A percentile compares a stretch with the other conserved stretches of the same genome.
Conservation (phyloP, 2,329 filamentous ascomycete species). For the Clarireedia sp. region DNA sequence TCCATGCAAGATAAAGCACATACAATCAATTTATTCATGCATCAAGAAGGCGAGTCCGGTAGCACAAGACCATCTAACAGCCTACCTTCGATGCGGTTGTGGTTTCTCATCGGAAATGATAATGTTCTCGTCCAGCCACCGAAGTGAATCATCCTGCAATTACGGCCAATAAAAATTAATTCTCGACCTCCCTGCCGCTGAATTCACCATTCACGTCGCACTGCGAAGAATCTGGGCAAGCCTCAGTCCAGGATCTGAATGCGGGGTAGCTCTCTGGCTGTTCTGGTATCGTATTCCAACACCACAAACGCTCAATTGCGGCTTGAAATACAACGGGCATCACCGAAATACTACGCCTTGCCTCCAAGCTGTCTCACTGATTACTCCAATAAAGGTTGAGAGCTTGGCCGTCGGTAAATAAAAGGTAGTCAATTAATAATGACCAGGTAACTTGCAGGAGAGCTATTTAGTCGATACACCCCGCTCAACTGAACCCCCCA, state of each 20-base stretch:
- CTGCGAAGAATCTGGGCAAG: background rate
- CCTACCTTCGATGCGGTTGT: background rate
- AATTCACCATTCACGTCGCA: background rate
- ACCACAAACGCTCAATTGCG: too few species aligned
- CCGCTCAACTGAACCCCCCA: background rate
- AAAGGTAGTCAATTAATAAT: too few species aligned
- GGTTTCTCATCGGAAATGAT: background rate
- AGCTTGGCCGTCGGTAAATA: too few species aligned
- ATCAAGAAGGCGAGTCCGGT: background rate
- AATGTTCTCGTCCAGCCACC: background rate
- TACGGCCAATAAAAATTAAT: background rate
- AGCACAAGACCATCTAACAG: background rate
- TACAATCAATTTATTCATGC: too few species aligned
- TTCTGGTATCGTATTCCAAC: background rate
- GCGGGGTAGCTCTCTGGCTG: constrained; percentile 4
- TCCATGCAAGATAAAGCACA: too few species aligned
- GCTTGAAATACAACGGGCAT: background rate
- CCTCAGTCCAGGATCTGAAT: constrained; percentile 1
- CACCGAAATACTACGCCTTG: background rate
- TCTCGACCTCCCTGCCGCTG: background rate
- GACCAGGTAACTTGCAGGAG: too few species aligned
- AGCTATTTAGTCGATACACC: too few species aligned
- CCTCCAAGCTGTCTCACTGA: too few species aligned
- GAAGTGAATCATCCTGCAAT: background rate
- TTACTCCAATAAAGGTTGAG: too few species aligned